Evolutionary conservation across 805 yeast species (phyloP).

Genomic region (Zygoascus flipseniorum): DNA sequence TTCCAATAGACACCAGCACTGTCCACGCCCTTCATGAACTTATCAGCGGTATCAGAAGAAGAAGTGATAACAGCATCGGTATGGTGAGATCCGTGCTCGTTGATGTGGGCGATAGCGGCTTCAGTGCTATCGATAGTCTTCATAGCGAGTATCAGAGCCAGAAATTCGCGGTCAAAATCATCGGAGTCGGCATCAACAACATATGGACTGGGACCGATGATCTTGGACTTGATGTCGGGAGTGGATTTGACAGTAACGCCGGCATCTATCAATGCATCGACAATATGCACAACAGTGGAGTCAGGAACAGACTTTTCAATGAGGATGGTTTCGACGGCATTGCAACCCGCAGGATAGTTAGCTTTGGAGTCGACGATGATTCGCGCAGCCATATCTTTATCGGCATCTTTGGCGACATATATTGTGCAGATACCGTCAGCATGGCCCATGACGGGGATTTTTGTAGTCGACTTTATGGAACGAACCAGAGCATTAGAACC

Average conservation of each 20-base stretch:
- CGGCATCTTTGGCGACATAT: conserved; percentile 71
- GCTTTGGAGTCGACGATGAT: conserved; percentile 84
- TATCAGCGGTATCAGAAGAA: conserved; percentile 58
- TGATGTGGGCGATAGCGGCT: conserved; percentile 80
- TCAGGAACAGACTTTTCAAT: conserved; percentile 35
- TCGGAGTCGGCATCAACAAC: conserved; percentile 13
- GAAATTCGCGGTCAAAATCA: conserved; percentile 77
- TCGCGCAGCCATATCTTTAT: conserved; percentile 64
- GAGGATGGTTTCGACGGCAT: conserved; percentile 84
- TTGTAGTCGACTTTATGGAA: conserved; percentile 75
- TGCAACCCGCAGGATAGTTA: conserved; percentile 98
- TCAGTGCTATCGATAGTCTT: conserved; percentile 48
- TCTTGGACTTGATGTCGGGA: conserved; percentile 33
- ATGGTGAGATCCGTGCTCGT: conserved; percentile 88
- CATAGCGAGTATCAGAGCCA: conserved; percentile 77
- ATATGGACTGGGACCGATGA: conserved; percentile 12
- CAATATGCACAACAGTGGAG: conserved; percentile 26
- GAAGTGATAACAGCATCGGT: conserved; percentile 89
- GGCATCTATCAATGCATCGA: conserved; percentile 41
- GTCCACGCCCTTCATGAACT: conserved; percentile 76
- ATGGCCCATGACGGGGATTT: conserved; percentile 96
- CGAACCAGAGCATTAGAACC: conserved; percentile 93
- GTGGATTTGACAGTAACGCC: conserved; percentile 71
- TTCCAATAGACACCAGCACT: conserved; percentile 98
- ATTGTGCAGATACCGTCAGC: conserved; percentile 97